Percentiles rank a stretch among this genome's conserved stretches.
phyloP scores from a whole-genome alignment of 139 green algal genomes.

The Chlamydomonas sphaeroides region DNA sequence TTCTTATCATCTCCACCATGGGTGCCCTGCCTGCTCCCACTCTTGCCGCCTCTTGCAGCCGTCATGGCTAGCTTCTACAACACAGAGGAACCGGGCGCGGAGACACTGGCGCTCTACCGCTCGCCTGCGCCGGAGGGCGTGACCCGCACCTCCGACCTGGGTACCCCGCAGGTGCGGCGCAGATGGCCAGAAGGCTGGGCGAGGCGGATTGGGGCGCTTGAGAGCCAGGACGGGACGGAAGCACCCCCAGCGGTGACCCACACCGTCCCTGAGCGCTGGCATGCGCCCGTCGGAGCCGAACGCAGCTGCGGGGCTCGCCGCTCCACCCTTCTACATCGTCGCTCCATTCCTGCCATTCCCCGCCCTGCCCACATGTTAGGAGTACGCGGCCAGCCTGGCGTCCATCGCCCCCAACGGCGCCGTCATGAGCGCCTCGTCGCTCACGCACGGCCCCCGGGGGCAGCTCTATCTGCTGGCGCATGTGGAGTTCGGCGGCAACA shows the following conservation, averaged over 20 bases:
- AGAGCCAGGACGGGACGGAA: background rate
- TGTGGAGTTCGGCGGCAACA: slow-evolving; percentile 40
- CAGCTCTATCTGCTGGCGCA: background rate
- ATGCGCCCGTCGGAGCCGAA: too few species aligned
- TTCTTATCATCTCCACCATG: too few species aligned
- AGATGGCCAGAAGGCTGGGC: background rate
- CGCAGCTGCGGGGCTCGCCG: too few species aligned
- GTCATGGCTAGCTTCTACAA: slow-evolving; percentile 23
- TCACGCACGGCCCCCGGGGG: slow-evolving; percentile 1
- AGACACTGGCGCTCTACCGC: slow-evolving; percentile 25
- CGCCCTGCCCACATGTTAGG: background rate
- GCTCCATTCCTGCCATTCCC: too few species aligned
- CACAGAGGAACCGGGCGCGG: slow-evolving; percentile 22
- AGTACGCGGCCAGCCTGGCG: background rate
- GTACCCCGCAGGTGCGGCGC: background rate
- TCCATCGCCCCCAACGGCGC: slow-evolving; percentile 6
- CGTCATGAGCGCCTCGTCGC: background rate
- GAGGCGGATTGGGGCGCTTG: background rate
- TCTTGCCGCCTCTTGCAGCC: background rate
- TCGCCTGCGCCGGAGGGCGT: background rate
- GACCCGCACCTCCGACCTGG: too few species aligned
- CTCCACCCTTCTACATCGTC: too few species aligned
- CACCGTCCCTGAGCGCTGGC: too few species aligned
- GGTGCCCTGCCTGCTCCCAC: too few species aligned
- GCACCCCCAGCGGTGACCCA: too few species aligned